Evolutionary conservation across 139 green algal genomes (phyloP).

Genomic region (Micromonas pusilla): DNA sequence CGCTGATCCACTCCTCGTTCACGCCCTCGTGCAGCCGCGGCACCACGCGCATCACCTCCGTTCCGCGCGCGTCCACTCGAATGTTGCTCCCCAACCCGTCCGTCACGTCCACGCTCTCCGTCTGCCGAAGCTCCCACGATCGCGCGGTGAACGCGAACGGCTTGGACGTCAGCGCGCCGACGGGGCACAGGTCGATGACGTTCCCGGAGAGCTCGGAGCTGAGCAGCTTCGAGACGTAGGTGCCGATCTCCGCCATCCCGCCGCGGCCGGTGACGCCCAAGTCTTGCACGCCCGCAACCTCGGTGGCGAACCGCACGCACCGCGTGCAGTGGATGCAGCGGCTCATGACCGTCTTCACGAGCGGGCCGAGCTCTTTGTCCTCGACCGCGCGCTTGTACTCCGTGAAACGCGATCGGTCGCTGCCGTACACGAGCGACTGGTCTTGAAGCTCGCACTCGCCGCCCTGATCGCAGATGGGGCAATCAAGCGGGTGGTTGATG

Average conservation of each 20-base stretch:
- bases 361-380: slow-evolving; percentile 93
- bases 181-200: slow-evolving; percentile 97
- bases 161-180: slow-evolving; percentile 95
- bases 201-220: slow-evolving; percentile 89
- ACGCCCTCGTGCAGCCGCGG: slow-evolving; percentile 89
- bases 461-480: slow-evolving; percentile 98
- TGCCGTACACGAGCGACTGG: slow-evolving; percentile 92
- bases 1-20: slow-evolving; percentile 98
- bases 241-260: slow-evolving; percentile 75
- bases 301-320: slow-evolving; percentile 92
- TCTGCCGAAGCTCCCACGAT: slow-evolving; percentile 91
- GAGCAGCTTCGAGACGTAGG: slow-evolving; percentile 90
- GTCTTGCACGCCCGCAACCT: slow-evolving; percentile 90
- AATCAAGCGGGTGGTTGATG: slow-evolving; percentile 97
- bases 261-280: slow-evolving; percentile 88
- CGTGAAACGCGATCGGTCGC: slow-evolving; percentile 79
- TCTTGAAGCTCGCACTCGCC: slow-evolving; percentile 97
- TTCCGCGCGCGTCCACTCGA: slow-evolving; percentile 70
- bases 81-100: slow-evolving; percentile 88
- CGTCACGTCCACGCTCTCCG: slow-evolving; percentile 84
- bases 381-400: slow-evolving; percentile 74
- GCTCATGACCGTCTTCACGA: slow-evolving; percentile 99
- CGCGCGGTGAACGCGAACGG: slow-evolving; percentile 92
- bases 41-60: slow-evolving; percentile 88
- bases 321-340: slow-evolving; percentile 89